Conservation (phyloP, 2,329 filamentous ascomycete species). For the Emmonsiellopsis sp. region DNA sequence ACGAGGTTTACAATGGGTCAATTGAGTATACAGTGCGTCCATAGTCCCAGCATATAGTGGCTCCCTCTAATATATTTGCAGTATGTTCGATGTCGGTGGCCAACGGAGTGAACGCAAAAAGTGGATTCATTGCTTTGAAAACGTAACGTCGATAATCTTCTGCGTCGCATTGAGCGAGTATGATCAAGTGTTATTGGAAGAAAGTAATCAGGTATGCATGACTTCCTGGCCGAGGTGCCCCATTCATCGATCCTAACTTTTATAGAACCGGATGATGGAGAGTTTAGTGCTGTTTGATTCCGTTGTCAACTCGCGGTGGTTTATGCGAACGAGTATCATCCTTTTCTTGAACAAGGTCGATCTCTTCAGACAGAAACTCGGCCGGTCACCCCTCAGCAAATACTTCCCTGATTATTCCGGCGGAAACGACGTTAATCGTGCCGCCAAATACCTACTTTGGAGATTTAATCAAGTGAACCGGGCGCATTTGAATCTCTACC, state of each 20-base stretch:
- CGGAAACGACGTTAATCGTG: slow-evolving; percentile 94
- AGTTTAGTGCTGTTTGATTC: slow-evolving; percentile 93
- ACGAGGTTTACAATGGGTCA: slow-evolving; percentile 98
- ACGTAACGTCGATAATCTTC: slow-evolving; percentile 98
- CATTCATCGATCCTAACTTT: background rate
- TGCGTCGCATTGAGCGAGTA: slow-evolving; percentile 97
- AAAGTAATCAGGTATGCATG: slow-evolving; percentile 77
- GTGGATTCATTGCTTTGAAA: slow-evolving; percentile 99
- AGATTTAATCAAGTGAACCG: slow-evolving; percentile 98
- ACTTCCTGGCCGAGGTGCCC: no score
- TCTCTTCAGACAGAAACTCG: slow-evolving; percentile 90
- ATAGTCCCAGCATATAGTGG: background rate
- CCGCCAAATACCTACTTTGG: slow-evolving; percentile 95
- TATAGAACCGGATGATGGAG: slow-evolving; percentile 99
- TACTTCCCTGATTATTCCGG: slow-evolving; percentile 98
- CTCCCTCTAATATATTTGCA: slow-evolving; percentile 32
- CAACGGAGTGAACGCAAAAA: slow-evolving; percentile 98
- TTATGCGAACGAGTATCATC: slow-evolving; percentile 97
- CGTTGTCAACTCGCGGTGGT: slow-evolving; percentile 97
- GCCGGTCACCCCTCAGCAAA: slow-evolving; percentile 77
- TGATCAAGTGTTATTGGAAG: slow-evolving; percentile 91
- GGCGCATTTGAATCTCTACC: slow-evolving; percentile 91
- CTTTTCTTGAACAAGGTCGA: slow-evolving; percentile 98
- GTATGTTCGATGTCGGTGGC: slow-evolving; percentile 98
- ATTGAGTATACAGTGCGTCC: slow-evolving; percentile 87